phyloP scores from a whole-genome alignment of 352 stramenopile genomes.

The Phytophthora pisi region DNA sequence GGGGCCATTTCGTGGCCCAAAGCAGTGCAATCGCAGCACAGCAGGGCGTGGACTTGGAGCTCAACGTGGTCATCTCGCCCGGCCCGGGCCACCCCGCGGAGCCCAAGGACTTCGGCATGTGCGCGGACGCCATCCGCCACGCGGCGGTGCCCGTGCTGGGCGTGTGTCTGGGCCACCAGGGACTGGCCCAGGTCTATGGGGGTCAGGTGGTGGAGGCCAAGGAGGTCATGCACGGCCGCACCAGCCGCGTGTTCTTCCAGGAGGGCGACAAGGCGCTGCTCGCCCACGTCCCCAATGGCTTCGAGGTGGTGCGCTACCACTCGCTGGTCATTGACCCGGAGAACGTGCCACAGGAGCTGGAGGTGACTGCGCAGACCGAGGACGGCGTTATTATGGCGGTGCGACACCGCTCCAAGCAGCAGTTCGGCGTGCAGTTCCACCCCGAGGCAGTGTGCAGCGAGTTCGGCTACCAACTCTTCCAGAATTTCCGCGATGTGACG shows the following conservation, averaged over 20 bases:
- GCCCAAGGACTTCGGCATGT: conserved; percentile 88
- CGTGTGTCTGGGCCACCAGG: conserved; percentile 98
- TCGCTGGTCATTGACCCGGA: conserved; percentile 88
- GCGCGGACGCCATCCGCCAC: conserved; percentile 69
- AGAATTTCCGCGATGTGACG: conserved; percentile 89
- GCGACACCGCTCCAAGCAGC: conserved; percentile 76
- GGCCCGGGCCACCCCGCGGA: conserved; percentile 90
- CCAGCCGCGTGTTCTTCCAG: conserved; percentile 73
- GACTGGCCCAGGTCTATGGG: conserved; percentile 91
- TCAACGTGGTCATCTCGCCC: conserved; percentile 91
- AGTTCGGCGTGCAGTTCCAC: conserved; percentile 98
- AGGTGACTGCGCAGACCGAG: conserved; percentile 66
- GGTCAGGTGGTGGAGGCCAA: conserved; percentile 78
- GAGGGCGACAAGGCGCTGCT: conserved; percentile 53
- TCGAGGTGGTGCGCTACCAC: conserved; percentile 96
- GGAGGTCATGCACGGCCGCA: conserved; percentile 94
- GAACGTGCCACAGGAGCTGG: conserved; percentile 50
- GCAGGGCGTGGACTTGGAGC: conserved; percentile 34
- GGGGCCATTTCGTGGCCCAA: conserved; percentile 55
- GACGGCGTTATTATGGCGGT: conserved; percentile 92
- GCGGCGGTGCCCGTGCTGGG: conserved; percentile 90
- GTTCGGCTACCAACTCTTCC: conserved; percentile 85
- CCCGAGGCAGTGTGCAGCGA: conserved; percentile 94
- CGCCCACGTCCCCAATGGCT: conserved; percentile 64
- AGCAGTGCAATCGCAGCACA: conserved; percentile 24